Base-by-base conservation (phyloP, 176 grass and related monocot species). In the Oryza nivara region DNA sequence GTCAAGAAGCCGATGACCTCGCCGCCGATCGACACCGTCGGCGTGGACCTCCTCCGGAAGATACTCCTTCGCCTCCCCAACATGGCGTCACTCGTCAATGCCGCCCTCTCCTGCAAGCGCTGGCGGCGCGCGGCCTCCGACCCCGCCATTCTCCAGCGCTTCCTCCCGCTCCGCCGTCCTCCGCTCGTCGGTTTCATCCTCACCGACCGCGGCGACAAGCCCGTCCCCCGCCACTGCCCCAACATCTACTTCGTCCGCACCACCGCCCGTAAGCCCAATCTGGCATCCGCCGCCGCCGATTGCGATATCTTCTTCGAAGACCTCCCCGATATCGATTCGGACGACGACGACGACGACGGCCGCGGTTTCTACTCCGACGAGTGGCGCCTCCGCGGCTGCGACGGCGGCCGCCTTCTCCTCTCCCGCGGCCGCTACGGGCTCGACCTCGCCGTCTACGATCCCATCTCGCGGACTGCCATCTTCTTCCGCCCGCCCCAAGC, bases 401-500 rank as follows among this genome's bases (percentile, higher is more conserved):
- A 56, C 35, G 77, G 60, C 46, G 70, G 85, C 71, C 70, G 5
- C 77, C 34, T 56, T 17, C 85, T 80, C 77, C 77, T 80, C 14
- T 74, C 77, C 23, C 44, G 61, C 7, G 85, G 77, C 61, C 3
- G 34, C 14, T 0, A 22, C 3, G 10, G 19, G n/a, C 2, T 0
- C 0, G 4, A 80, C 3, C 85, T 86, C 46, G 77, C 70, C 61
- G 85, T 80, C 22, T 86, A 86, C 34, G 77, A 81, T 19, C 85
- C 77, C 17, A 19, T 86, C 61, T 70, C 64, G 4, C 77, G 76
- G 3, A 80, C 68, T 3, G 58, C 84, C 30, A 3, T 67, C 30
- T 73, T 80, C 85, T 25, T 80, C 77, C 7, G 7, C 4, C 4
- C 16, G 15, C 15, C 19, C 7, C 28, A 43, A 13, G 12, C 11